Base-by-base conservation (phyloP, 1,139 yeast genomes). In the Sugiyamaella castrensis region DNA sequence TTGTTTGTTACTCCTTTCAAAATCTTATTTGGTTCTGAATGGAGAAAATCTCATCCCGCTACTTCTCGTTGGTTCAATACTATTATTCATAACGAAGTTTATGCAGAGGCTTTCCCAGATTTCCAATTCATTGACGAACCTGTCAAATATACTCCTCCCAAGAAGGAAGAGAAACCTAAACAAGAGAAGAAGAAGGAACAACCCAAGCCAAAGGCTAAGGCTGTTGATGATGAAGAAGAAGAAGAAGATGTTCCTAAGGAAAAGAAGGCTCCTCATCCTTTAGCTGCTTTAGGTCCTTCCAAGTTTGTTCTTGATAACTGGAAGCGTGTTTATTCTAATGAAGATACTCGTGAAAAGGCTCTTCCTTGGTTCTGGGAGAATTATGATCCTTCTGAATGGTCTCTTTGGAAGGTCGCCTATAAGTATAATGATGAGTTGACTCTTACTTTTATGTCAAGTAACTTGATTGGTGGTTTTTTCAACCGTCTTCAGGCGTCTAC, bases 301-400 rank as follows among this genome's bases (percentile, higher is more conserved):
- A 70, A 71, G 58, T 76, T 85, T 65, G 75, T 81, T 56, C 67
- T 92, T 60, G 98, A 92, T 68, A 95, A 88, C 72, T 91, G 97
- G 96, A 92, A 92, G 85, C 86, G 97, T 77, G 74, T 74, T 60
- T 94, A 92, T 84, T 91, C 98, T 60, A 92, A 92, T 81, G 94
- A 89, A 74, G 98, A 92, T 68, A 91, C 98, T 67, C 88, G 98
- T 77, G 85, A 82, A 70, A 81, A 72, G 61, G 97, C 98, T 61
- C 79, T 92, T 63, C 98, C 98, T 70, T 92, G 94, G 92, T 92
- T 92, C 91, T 92, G 97, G 96, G 85, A 86, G 72, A 82, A 87
- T 77, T 91, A 80, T 80, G 83, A 91, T 76, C 82, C 94, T 60
- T 80, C 83, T 62, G 98, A 92, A 74, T 92, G 91, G 88, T 91